Base-by-base conservation (phyloP, 1,284 basidiomycete species). In the Ceratobasidium sp. region DNA sequence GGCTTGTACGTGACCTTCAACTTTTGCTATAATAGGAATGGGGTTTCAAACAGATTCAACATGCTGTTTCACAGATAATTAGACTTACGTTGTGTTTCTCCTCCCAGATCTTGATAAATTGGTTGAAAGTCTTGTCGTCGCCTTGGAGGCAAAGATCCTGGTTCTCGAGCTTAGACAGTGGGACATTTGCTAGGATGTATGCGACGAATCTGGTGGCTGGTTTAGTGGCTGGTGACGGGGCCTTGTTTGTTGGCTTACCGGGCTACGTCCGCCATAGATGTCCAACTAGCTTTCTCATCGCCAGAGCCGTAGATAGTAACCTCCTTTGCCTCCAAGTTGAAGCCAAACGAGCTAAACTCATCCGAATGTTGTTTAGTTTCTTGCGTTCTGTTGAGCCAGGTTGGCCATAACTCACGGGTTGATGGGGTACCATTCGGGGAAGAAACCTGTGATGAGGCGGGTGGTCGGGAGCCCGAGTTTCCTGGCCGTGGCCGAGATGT, bases 51-150 rank as follows among this genome's bases (percentile, higher is more conserved):
- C n/a, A n/a, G n/a, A n/a, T n/a, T n/a, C n/a, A n/a, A n/a, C n/a
- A n/a, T n/a, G n/a, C n/a, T n/a, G n/a, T n/a, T n/a, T n/a, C n/a
- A n/a, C n/a, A n/a, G n/a, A n/a, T n/a, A n/a, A n/a, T n/a, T n/a
- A n/a, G 35, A 38, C 35, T 11, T 41, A 70, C 67, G 43, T 70
- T 70, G 43, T 73, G 61, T 23, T 73, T 73, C 32, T 49, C 67
- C 38, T 73, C 73, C 50, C 67, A 73, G 16, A 73, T 57, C 30
- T 58, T 21, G 35, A 67, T 57, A 35, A 73, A 49, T 23, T 73
- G 55, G 32, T 73, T 73, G 23, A 47, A 67, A 18, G 73, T 59
- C 41, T 73, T 73, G 23, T 49, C 64, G 21, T 73, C 73, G 30
- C 73, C 73, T 35, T 73, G 57, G 54, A 73, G 69, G 0, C 52